Evolutionary conservation across 2,329 filamentous ascomycete genomes (phyloP), one percentile per base, ranked within the genome.

Genomic region (Thielaviopsis ethacetica): DNA sequence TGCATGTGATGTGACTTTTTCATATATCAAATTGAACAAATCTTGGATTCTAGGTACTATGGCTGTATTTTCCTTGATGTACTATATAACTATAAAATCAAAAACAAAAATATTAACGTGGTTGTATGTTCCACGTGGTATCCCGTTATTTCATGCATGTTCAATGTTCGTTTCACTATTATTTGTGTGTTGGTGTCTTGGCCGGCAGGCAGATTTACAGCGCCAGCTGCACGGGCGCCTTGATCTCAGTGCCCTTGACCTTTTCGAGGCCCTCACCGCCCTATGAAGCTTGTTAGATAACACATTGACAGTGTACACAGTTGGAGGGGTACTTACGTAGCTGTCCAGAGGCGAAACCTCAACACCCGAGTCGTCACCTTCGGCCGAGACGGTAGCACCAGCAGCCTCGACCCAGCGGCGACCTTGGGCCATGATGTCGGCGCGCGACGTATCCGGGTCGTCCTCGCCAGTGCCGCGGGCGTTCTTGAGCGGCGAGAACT

Each of bases 401-500:
- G 85, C 89, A 59, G 80, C 83, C 71, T 88, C 75, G 54, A 88
- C 75, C 91, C 93, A 98, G 66, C 87, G 84, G 72, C 83, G 82
- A 52, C 93, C 93, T 73, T 97, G 93, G 53, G 78, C 75, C 83
- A 95, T 85, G 69, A 97, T 94, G 69, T 97, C 89, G 64, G 76
- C 78, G 73, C 85, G 88, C 77, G 90, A 95, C 56, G 93, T 98
- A 65, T 95, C 90, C 12, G 89, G 87, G 70, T 96, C 89, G 68
- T 98, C 93, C 73, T 95, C 87, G 34, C 88, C 88, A 49, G 88
- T 90, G 58, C 90, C 88, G 63, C 77, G 79, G 38, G 78, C 81
- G 68, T 98, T 98, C 83, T 98, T 98, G 65, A 98, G 76, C 4
- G 93, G 93, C 27, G 90, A 96, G 76, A 98, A 98, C 74, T 98